Percentiles rank a stretch among this genome's conserved stretches.
These are phyloP conservation scores for Ophioceras dolichostomum DNA, from an alignment of 2,329 filamentous ascomycete genomes.

Conservation along the genomic window DNA sequence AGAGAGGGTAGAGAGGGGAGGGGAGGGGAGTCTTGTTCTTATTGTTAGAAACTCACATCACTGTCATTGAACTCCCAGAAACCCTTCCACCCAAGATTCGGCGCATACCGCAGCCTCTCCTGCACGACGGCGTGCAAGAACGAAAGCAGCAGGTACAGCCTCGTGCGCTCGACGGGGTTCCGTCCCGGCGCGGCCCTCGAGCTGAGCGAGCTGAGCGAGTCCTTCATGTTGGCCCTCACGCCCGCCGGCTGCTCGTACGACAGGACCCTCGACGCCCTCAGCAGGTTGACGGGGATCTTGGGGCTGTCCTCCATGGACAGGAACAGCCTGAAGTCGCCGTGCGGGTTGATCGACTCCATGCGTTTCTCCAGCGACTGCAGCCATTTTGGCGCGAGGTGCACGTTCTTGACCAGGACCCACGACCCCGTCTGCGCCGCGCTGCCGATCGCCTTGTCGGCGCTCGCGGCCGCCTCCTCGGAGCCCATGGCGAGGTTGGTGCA, in stretches of 20 bases:
- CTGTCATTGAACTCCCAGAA: slow-evolving; percentile 99
- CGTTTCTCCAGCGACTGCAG: slow-evolving; percentile 94
- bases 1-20: neutral
- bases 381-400: slow-evolving; percentile 92
- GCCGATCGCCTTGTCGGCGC: slow-evolving; percentile 88
- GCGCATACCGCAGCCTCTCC: slow-evolving; percentile 87
- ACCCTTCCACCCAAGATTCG: slow-evolving; percentile 89
- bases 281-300: slow-evolving; percentile 92
- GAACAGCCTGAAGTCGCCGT: slow-evolving; percentile 88
- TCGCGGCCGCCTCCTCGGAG: slow-evolving; percentile 85
- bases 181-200: slow-evolving; percentile 56
- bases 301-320: slow-evolving; percentile 95
- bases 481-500: slow-evolving; percentile 99
- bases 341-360: slow-evolving; percentile 87
- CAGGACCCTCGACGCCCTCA: slow-evolving; percentile 83
- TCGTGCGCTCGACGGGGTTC: slow-evolving; percentile 78
- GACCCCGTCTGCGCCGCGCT: slow-evolving; percentile 83
- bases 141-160: slow-evolving; percentile 80
- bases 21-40: neutral
- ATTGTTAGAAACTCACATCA: slow-evolving; percentile 70
- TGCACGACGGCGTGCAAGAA: slow-evolving; percentile 96
- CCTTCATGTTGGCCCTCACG: slow-evolving; percentile 96
- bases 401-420: slow-evolving; percentile 98
- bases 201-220: slow-evolving; percentile 77
- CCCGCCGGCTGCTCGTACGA: slow-evolving; percentile 98